phyloP scores from a whole-genome alignment of 352 stramenopile species.

The Pythium chondricola region DNA sequence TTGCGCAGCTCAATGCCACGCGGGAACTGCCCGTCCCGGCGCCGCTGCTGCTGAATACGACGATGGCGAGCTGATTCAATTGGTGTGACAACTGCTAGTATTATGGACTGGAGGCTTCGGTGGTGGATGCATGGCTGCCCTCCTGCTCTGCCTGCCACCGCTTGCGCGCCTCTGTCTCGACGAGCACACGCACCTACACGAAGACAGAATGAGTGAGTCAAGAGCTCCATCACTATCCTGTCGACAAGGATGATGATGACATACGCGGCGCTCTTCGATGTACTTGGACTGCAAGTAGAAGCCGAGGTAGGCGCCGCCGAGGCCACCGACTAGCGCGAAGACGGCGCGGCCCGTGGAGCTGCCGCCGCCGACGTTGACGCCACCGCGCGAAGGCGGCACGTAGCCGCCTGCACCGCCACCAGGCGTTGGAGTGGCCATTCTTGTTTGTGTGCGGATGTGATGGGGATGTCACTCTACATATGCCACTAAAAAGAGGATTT shows the following conservation, averaged over 20 bases:
- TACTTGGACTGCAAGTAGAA: slow-evolving; percentile 84
- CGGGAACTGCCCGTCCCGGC: slow-evolving; percentile 25
- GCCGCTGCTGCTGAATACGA: slow-evolving; percentile 7
- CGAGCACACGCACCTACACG: slow-evolving; percentile 39
- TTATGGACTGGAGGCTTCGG: no score
- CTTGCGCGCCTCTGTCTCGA: slow-evolving; percentile 59
- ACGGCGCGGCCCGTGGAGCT: slow-evolving; percentile 61
- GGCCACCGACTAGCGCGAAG: slow-evolving; percentile 60
- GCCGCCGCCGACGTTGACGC: slow-evolving; percentile 67
- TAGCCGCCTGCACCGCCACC: slow-evolving; percentile 7
- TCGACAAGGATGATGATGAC: no score
- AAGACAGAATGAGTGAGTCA: not conserved
- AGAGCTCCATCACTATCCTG: not conserved
- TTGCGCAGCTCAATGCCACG: slow-evolving; percentile 37
- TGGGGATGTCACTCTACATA: slow-evolving; percentile 1
- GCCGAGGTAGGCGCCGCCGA: slow-evolving; percentile 67
- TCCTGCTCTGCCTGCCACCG: slow-evolving; percentile 45
- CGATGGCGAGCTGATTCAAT: not conserved
- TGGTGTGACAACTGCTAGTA: slow-evolving; percentile 10
- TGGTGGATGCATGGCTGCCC: no score
- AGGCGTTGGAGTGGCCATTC: slow-evolving; percentile 7
- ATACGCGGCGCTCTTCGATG: slow-evolving; percentile 69
- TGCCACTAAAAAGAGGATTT: no score
- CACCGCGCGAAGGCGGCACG: slow-evolving; percentile 18
- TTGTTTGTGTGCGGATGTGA: not conserved